Base-by-base conservation (phyloP, 1,284 basidiomycete species). In the Rhodotorula sp. region DNA sequence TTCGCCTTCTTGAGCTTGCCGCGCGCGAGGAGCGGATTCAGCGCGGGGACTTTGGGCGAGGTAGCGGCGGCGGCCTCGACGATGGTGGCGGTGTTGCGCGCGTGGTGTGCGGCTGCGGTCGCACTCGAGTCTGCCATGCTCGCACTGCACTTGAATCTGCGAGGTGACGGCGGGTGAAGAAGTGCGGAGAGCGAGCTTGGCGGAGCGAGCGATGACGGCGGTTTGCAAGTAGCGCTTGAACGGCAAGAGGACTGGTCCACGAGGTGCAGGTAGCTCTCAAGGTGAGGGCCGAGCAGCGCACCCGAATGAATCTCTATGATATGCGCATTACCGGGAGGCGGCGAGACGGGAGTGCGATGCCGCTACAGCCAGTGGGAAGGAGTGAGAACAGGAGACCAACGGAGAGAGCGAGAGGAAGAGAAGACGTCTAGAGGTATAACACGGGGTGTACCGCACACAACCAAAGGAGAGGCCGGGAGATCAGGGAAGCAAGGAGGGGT, bases 1-100 rank as follows among this genome's bases (percentile, higher is more conserved):
- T 49, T 53, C 19, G 54, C 27, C 45, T 71, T 69, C 62, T 71
- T 76, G 56, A 74, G 73, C 53, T 74, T 77, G 56, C 67, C 70
- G 17, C 75, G 73, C 1, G 68, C 58, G 57, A 77, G 68, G n/a
- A 77, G 68, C 9, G 75, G 75, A 53, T 77, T 76, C 44, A 73
- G 34, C 10, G 57, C 61, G 23, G 67, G 63, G 9, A 64, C 62
- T 23, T 70, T 45, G 3, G 67, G 65, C 5, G 61, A 46, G 23
- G 52, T 52, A 9, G 67, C 25, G 10, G 64, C 55, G 1, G 67
- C 62, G 25, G 66, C 68, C 25, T 46, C 44, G 34, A 63, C 63
- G 42, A 70, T 49, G 17, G 63, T 64, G 23, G 53, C 56, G 21
- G 61, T 61, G 62, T 70, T 70, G 25, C 45, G 49, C 17, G 52